Base-by-base conservation (phyloP, 2,329 filamentous ascomycete genomes). In the Colletotrichum eremochloae region DNA sequence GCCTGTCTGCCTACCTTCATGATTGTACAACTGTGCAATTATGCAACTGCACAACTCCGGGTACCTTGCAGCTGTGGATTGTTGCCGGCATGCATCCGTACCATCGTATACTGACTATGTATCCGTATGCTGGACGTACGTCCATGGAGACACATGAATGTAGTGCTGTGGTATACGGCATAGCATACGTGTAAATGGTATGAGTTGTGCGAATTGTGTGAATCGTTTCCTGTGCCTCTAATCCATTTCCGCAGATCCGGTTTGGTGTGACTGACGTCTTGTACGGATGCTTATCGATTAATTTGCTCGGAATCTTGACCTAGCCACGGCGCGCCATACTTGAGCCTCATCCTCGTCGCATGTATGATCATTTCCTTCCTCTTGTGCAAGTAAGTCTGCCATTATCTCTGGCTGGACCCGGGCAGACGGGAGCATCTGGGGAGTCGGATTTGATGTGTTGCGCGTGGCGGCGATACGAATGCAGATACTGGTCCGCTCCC, bases 51-150 rank as follows among this genome's bases (percentile, higher is more conserved):
- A 61, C 66, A 65, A 61, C 29, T 48, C 36, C 70, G 60, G 66
- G 70, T 72, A 72, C 70, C 70, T 72, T 63, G 58, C 69, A 71
- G 64, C 52, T 52, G 24, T 46, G 44, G 42, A 9, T 20, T 48
- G 42, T 12, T n/a, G 40, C 42, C 42, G 24, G 18, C 38, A 42
- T 36, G 58, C 8, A n/a, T 20, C 14, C 5, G 11, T 42, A 18
- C 40, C 5, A 42, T 42, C 29, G 6, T 24, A 33, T 38, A 24
- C 15, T 1, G 9, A 29, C 20, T 44, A 42, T 63, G 31, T 44
- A 42, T 63, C 15, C 20, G 52, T 15, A 20, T 29, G 24, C 24
- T 24, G 24, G 24, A 33, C 14, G 8, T 53, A 48, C 20, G 46
- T 24, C 7, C 29, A 12, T 29, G 3, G 15, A 9, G 31, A 20